phyloP scores from a whole-genome alignment of 208 protist species.

The Crithidia expoeki region DNA sequence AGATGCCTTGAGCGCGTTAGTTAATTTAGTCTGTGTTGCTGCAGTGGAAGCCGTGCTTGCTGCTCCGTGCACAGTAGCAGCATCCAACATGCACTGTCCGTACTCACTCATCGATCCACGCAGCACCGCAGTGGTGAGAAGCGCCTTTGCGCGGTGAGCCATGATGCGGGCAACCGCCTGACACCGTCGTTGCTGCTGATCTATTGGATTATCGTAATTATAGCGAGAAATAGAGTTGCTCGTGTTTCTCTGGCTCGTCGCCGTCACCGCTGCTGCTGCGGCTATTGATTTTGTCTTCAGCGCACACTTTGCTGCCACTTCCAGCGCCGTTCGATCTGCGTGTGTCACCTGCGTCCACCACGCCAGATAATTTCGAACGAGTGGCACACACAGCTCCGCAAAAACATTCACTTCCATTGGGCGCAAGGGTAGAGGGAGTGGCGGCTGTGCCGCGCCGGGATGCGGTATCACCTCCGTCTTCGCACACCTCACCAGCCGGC shows the following conservation, averaged over 20 bases:
- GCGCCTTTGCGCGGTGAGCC: slow-evolving; percentile 9
- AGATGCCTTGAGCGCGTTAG: not conserved
- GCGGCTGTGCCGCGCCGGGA: not conserved
- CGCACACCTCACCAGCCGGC: not conserved
- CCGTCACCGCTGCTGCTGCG: no score
- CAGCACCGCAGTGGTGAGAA: slow-evolving; percentile 25
- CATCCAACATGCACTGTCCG: slow-evolving; percentile 24
- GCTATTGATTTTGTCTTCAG: not conserved
- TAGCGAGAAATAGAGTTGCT: not conserved
- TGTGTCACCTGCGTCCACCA: slow-evolving; percentile 29
- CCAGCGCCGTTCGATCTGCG: slow-evolving; percentile 8
- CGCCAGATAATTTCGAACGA: slow-evolving; percentile 21
- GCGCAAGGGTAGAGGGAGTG: not conserved
- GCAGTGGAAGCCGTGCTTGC: not conserved
- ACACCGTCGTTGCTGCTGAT: not conserved
- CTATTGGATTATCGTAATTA: not conserved
- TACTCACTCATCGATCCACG: slow-evolving; percentile 35
- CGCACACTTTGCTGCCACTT: slow-evolving; percentile 11
- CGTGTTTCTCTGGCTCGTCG: no score
- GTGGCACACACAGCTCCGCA: slow-evolving; percentile 17
- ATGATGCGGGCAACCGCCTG: not conserved
- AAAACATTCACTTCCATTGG: slow-evolving; percentile 15
- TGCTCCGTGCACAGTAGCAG: not conserved
- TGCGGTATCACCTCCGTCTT: slow-evolving; percentile 1
- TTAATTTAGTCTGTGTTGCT: not conserved